Evolutionary conservation across 1,139 yeast species (phyloP), one percentile per base, ranked within the genome.

Genomic region (Debaryomyces sp.): DNA sequence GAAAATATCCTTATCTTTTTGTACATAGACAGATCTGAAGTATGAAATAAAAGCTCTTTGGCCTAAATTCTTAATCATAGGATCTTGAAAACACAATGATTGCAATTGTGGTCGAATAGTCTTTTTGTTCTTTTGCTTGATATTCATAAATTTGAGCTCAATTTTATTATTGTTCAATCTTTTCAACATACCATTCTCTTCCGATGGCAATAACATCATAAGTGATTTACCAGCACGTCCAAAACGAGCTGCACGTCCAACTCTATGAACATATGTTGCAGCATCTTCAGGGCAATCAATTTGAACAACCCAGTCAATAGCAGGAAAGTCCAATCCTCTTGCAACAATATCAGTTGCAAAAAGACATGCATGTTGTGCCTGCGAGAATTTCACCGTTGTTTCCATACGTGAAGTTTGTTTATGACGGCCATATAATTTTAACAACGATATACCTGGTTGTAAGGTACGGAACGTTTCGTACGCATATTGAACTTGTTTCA

Each of bases 261-360:
- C 99, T 62, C 99, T 79, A 62, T 94, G 99, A 45, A 94, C 89
- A 66, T 95, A 94, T 0, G 99, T 95, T 27, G 95, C 95, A 1
- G 87, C 83, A 66, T 92, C 97, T 66, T 94, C 99, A 0, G 99
- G 99, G 55, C 96, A 89, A 67, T 94, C 99, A 0, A 91, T 81
- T 67, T 94, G 99, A 10, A 94, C 75, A 18, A 94, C 97, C 99
- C 99, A 94, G 61, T 94, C 97, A 48, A 94, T 90, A 1, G 96
- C 87, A 0, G 99, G 99, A 71, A 95, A 92, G 70, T 94, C 99
- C 48, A 94, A 80, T 12, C 99, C 99, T 66, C 99, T 79, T 1
- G 99, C 98, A 26, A 92, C 98, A 48, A 94, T 89, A 71, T 94
- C 99, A 0, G 99, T 94, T 2, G 98, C 96, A 65, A 94, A 87